Evolutionary conservation across 805 yeast species (phyloP).

Genomic region (Saccharomyces cerevisiae): DNA sequence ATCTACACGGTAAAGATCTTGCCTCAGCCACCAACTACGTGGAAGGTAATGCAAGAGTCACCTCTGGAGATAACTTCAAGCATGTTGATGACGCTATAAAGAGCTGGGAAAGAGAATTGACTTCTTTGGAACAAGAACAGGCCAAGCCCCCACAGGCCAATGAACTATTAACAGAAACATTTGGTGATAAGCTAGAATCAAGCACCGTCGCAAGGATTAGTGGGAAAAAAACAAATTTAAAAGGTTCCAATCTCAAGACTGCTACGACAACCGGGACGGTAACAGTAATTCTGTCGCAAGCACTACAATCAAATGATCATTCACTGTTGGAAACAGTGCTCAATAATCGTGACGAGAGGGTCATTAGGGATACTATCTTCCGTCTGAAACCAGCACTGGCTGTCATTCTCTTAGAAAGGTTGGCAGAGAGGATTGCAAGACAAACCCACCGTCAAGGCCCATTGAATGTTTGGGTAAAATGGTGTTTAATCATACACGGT

Average conservation of each 20-base stretch:
- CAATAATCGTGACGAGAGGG: conserved; percentile 40
- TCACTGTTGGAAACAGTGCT: conserved; percentile 79
- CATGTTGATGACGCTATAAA: conserved; percentile 41
- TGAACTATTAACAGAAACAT: conserved; percentile 39
- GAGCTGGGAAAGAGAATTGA: conserved; percentile 36
- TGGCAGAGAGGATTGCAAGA: conserved; percentile 54
- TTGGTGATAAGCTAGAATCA: conserved; percentile 41
- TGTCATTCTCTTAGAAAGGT: conserved; percentile 46
- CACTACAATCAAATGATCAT: conserved; percentile 80
- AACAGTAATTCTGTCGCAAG: conserved; percentile 79
- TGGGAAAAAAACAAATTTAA: conserved; percentile 17
- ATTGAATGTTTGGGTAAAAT: conserved; percentile 71
- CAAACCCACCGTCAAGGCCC: conserved; percentile 46
- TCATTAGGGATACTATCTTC: conserved; percentile 47
- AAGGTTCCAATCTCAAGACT: conserved; percentile 33
- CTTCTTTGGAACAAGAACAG: conserved; percentile 32
- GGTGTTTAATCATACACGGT: conserved; percentile 79
- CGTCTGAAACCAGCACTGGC: conserved; percentile 49
- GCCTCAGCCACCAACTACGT: conserved; percentile 50
- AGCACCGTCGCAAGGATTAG: conserved; percentile 9
- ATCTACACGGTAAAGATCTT: conserved; percentile 33
- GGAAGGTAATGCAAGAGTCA: conserved; percentile 53
- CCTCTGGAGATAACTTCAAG: conserved; percentile 55
- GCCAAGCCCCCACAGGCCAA: conserved; percentile 38
- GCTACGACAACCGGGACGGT: conserved; percentile 66